These are phyloP conservation scores for Mycosphaerella arachidis DNA, from an alignment of 2,329 filamentous ascomycete species.

Conservation along the genomic window DNA sequence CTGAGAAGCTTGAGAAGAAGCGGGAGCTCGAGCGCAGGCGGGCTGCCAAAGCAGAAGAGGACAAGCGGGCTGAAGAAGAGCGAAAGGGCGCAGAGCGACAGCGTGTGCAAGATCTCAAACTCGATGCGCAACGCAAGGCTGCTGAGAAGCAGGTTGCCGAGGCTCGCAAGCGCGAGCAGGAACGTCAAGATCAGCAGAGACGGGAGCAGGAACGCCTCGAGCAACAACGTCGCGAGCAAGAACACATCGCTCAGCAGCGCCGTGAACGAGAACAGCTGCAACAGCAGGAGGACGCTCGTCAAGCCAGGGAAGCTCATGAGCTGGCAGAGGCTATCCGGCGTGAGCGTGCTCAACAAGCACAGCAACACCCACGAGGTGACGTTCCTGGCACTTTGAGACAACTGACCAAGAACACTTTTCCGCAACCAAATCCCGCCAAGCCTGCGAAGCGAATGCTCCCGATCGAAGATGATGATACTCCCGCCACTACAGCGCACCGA, in stretches of 20 bases:
- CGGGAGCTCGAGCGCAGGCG: conserved; percentile 75
- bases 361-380: conserved; percentile 43
- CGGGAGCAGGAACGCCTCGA: conserved; percentile 37
- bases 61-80: conserved; percentile 36
- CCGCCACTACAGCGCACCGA: conserved; percentile 52
- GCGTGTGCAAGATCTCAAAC: conserved; percentile 34
- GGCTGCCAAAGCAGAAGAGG: conserved; percentile 63
- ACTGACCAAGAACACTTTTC: conserved; percentile 59
- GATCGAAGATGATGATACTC: conserved; percentile 55
- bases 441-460: conserved; percentile 69
- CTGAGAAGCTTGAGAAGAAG: conserved; percentile 76
- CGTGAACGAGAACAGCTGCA: conserved; percentile 35
- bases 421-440: conserved; percentile 64
- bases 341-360: conserved; percentile 32
- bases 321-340: conserved; percentile 34
- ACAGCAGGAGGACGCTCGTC: conserved; percentile 26
- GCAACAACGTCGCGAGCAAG: conserved; percentile 27
- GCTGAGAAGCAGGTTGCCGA: conserved; percentile 47
- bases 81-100: conserved; percentile 38
- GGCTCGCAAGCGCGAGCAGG: conserved; percentile 35
- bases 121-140: conserved; percentile 35
- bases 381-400: conserved; percentile 49
- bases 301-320: conserved; percentile 31
- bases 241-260: conserved; percentile 23
- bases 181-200: conserved; percentile 36